A percentile compares a stretch with the other conserved stretches of the same genome.
phyloP scores from a whole-genome alignment of 148 eudicot genomes.

The Silene uniflora region DNA sequence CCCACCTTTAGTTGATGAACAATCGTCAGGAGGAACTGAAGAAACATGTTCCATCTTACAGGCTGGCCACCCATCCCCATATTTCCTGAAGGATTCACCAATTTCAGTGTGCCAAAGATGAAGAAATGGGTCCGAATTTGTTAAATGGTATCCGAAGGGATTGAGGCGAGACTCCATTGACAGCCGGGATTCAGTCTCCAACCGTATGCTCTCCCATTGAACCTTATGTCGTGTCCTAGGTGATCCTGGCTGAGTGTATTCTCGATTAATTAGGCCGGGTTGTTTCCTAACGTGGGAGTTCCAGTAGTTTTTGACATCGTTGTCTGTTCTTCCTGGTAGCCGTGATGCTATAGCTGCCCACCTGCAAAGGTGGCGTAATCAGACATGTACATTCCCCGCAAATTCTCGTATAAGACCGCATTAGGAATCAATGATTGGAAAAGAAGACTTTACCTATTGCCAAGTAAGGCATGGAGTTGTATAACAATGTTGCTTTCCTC shows the following conservation, averaged over 20 bases:
- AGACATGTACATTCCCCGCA: neutral
- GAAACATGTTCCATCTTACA: neutral
- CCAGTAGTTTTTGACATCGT: slow-evolving; percentile 33
- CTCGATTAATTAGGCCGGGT: neutral
- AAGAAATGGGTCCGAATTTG: slow-evolving; percentile 15
- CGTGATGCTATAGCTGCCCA: slow-evolving; percentile 39
- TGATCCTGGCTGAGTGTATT: slow-evolving; percentile 7
- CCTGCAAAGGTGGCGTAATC: slow-evolving; percentile 10
- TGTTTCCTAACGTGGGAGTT: slow-evolving; percentile 21
- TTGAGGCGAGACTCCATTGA: slow-evolving; percentile 20
- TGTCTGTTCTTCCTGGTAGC: slow-evolving; percentile 39
- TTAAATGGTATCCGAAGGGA: slow-evolving; percentile 3
- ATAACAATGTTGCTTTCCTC: slow-evolving; percentile 22
- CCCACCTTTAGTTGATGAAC: slow-evolving; percentile 18
- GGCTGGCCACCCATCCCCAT: neutral
- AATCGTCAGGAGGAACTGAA: slow-evolving; percentile 18
- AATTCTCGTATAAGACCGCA: neutral
- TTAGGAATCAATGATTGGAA: no score
- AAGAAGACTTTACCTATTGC: slow-evolving; percentile 22
- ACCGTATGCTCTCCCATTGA: slow-evolving; percentile 35
- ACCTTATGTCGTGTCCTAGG: slow-evolving; percentile 22
- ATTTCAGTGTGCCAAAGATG: slow-evolving; percentile 30
- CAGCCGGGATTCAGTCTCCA: slow-evolving; percentile 30
- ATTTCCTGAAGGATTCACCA: slow-evolving; percentile 26
- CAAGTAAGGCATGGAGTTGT: slow-evolving; percentile 33